phyloP scores from a whole-genome alignment of 768 basidiomycete genomes.

The Suillus spraguei region DNA sequence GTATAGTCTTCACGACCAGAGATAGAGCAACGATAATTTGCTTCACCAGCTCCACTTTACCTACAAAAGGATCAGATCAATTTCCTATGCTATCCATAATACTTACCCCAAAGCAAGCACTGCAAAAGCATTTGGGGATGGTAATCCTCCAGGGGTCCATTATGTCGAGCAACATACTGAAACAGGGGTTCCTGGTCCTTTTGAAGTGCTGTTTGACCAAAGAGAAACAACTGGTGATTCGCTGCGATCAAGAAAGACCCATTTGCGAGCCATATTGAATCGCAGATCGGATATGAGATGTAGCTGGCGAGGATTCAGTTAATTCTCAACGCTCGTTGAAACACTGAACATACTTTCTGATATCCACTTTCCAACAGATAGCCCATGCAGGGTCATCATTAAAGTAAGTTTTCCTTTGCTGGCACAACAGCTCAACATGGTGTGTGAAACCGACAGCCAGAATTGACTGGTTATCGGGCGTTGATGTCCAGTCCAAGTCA shows the following conservation, averaged over 20 bases:
- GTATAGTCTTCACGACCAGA: slow-evolving; percentile 24
- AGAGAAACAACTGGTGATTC: slow-evolving; percentile 83
- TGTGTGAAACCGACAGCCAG: slow-evolving; percentile 86
- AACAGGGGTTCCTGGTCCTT: slow-evolving; percentile 49
- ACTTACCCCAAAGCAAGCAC: slow-evolving; percentile 88
- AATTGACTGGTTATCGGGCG: slow-evolving; percentile 87
- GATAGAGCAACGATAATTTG: slow-evolving; percentile 73
- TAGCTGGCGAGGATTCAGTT: slow-evolving; percentile 45
- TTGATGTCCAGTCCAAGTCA: slow-evolving; percentile 93
- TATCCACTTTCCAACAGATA: slow-evolving; percentile 67
- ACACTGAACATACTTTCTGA: slow-evolving; percentile 56
- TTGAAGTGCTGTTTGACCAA: slow-evolving; percentile 48
- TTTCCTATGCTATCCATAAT: background rate
- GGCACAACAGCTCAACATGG: slow-evolving; percentile 84
- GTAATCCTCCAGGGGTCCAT: slow-evolving; percentile 88
- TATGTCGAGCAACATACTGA: slow-evolving; percentile 78
- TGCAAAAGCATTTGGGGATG: slow-evolving; percentile 94
- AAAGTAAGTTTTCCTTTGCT: slow-evolving; percentile 91
- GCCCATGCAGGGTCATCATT: slow-evolving; percentile 82
- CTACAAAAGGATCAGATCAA: slow-evolving; percentile 40
- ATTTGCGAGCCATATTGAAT: slow-evolving; percentile 89
- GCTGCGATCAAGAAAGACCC: slow-evolving; percentile 83
- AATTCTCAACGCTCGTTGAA: background rate
- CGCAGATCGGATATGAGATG: slow-evolving; percentile 77
- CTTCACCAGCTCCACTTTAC: slow-evolving; percentile 85